Base-by-base conservation (phyloP, 2,329 filamentous ascomycete species). In the Corinectria fuckeliana region DNA sequence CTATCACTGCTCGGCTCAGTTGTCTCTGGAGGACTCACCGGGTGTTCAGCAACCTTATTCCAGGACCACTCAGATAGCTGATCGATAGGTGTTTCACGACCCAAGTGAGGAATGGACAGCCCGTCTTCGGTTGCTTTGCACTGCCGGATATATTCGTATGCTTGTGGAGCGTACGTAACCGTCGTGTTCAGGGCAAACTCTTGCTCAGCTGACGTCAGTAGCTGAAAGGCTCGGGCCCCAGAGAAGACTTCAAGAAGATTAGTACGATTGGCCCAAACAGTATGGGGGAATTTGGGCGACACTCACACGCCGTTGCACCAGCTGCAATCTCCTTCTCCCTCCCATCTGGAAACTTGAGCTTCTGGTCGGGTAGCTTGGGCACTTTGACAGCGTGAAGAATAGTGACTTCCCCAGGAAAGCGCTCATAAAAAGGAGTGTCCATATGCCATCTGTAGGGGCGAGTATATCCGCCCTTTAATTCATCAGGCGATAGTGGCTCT, bases 371-470 rank as follows among this genome's bases (percentile, higher is more conserved):
- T 10, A 56, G n/a, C 5, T 50, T 18, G 3, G 53, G 53, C 8
- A 56, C 36, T 2, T 34, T 32, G 23, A 56, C 36, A 8, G 53
- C 30, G 53, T 56, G 53, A 25, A 56, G 53, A 34, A 56, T n/a
- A 2, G 53, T 56, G 18, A 56, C 53, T 36, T 56, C 53, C 4
- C 53, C 53, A 0, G 53, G 53, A 2, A 56, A 45, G 2, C 53
- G 11, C 44, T 56, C 53, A 16, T 56, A 56, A 28, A 56, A 56
- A 2, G 53, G 53, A 2, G 53, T 56, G 16, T 56, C 53, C 53
- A 56, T 56, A 18, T 56, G 53, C 53, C 53, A 56, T 42, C 53
- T 39, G 25, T 56, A 56, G 11, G 53, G 53, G 6, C 53, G 45
- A 2, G 53, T 56, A 45, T 56, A 56, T 9, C 53, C 53, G 3